Conservation (phyloP, 2,329 filamentous ascomycete species). For the Emericellopsis atlantica region DNA sequence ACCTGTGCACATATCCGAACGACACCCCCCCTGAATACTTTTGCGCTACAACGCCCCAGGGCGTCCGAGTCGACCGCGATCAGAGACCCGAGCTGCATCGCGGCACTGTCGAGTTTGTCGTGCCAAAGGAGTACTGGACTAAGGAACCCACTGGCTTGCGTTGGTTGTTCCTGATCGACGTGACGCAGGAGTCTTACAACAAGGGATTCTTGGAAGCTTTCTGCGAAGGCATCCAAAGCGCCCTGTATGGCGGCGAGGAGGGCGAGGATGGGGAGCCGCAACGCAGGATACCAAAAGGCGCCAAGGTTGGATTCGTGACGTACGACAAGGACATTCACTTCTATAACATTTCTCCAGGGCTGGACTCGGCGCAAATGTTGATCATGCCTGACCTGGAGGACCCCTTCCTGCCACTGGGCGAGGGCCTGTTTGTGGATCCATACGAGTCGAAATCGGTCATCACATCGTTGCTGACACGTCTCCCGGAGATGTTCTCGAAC, state of each 20-base stretch:
- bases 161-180: conserved; percentile 87
- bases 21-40: conserved; percentile 91
- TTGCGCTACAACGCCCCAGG: conserved; percentile 76
- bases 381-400: conserved; percentile 97
- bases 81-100: conserved; percentile 81
- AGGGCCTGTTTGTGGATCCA: conserved; percentile 89
- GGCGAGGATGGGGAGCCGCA: conserved; percentile 39
- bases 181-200: conserved; percentile 81
- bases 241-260: conserved; percentile 64
- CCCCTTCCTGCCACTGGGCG: conserved; percentile 83
- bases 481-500: conserved; percentile 76
- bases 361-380: conserved; percentile 92
- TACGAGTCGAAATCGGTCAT: conserved; percentile 82
- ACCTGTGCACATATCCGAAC: conserved; percentile 95
- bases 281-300: conserved; percentile 57
- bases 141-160: conserved; percentile 80
- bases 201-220: conserved; percentile 84
- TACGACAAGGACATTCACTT: conserved; percentile 97
- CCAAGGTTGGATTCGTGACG: conserved; percentile 88
- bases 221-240: conserved; percentile 75
- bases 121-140: conserved; percentile 98
- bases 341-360: conserved; percentile 76
- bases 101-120: conserved; percentile 90
- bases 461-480: conserved; percentile 66
- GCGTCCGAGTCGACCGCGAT: conserved; percentile 75